A percentile compares a stretch with the other conserved stretches of the same genome.
Evolutionary conservation across 805 yeast species (phyloP).

Genomic region (Cyberlindnera samutprakarnensis): DNA sequence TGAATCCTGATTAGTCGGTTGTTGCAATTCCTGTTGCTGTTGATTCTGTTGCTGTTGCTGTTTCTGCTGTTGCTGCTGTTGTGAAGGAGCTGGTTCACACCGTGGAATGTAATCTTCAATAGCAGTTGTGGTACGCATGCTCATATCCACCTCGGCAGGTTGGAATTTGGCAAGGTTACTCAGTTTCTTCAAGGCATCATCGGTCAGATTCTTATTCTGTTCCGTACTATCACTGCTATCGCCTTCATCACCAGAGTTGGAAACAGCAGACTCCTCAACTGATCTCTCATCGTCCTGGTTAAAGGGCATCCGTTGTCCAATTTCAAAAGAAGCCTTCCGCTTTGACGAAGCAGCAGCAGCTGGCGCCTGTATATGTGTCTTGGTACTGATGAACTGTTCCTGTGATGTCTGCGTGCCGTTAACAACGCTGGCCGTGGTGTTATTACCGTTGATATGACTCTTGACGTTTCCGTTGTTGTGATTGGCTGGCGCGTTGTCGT

Average conservation of each 20-base stretch:
- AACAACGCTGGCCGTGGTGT: slow-evolving; percentile 8
- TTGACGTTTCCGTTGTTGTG: slow-evolving; percentile 1
- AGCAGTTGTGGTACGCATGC: slow-evolving; percentile 6
- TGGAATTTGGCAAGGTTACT: slow-evolving; percentile 23
- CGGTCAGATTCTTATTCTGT: slow-evolving; percentile 28
- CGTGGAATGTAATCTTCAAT: slow-evolving; percentile 6
- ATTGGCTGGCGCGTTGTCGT: slow-evolving; percentile 1
- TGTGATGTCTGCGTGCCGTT: no score
- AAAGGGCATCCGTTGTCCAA: slow-evolving; percentile 28
- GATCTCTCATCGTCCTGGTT: slow-evolving; percentile 22
- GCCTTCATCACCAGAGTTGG: slow-evolving; percentile 18
- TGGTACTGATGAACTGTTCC: slow-evolving; percentile 22
- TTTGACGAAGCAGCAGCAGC: slow-evolving; percentile 30
- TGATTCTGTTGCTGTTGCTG: not conserved
- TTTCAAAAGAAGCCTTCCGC: slow-evolving; percentile 24
- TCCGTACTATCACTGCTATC: slow-evolving; percentile 19
- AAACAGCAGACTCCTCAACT: slow-evolving; percentile 9
- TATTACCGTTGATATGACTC: slow-evolving; percentile 3
- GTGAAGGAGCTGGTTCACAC: no score
- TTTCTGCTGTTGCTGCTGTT: not conserved
- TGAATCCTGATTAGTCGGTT: not conserved
- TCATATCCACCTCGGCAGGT: slow-evolving; percentile 22
- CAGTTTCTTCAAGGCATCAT: slow-evolving; percentile 31
- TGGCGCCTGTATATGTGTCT: slow-evolving; percentile 34
- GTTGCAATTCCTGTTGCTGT: not conserved